Percentiles rank a stretch among this genome's conserved stretches.
phyloP scores from a whole-genome alignment of 1,284 basidiomycete genomes.

The Schizopora paradoxa region DNA sequence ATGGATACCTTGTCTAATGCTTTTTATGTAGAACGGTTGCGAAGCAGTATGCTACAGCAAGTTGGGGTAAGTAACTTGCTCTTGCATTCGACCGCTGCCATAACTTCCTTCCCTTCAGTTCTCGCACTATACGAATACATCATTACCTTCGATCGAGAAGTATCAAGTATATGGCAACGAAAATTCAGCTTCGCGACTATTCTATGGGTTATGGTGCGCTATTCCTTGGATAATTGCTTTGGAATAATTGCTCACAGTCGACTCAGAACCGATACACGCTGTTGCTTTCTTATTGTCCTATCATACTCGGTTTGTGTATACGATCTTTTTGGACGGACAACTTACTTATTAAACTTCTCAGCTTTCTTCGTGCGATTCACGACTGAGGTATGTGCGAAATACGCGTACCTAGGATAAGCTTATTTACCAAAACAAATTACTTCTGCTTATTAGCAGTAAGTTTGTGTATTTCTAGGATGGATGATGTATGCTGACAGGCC shows the following conservation, averaged over 20 bases:
- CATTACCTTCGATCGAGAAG: slow-evolving; percentile 14
- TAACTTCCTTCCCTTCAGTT: neutral
- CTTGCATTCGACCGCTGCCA: neutral
- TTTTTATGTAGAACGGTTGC: slow-evolving; percentile 1
- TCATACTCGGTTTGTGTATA: slow-evolving; percentile 4
- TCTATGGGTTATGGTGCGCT: slow-evolving; percentile 13
- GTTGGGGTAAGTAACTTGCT: slow-evolving; percentile 1
- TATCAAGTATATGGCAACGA: slow-evolving; percentile 12
- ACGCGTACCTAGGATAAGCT: neutral
- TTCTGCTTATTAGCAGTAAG: slow-evolving; percentile 17
- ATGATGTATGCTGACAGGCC: neutral
- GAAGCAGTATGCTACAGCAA: slow-evolving; percentile 10
- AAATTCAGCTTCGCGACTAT: slow-evolving; percentile 12
- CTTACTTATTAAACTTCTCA: neutral
- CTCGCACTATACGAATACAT: slow-evolving; percentile 15
- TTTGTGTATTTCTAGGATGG: too few relatives aligned
- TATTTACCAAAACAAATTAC: neutral
- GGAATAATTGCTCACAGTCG: too few relatives aligned
- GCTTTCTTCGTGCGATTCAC: slow-evolving; percentile 7
- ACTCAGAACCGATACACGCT: slow-evolving; percentile 13
- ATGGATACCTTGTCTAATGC: too few relatives aligned
- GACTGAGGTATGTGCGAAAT: slow-evolving; percentile 3
- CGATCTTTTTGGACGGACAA: slow-evolving; percentile 5
- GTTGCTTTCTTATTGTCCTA: slow-evolving; percentile 6
- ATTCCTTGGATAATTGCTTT: neutral